Conservation (phyloP, 1,284 basidiomycete species). For the Crucibulum parvulum region DNA sequence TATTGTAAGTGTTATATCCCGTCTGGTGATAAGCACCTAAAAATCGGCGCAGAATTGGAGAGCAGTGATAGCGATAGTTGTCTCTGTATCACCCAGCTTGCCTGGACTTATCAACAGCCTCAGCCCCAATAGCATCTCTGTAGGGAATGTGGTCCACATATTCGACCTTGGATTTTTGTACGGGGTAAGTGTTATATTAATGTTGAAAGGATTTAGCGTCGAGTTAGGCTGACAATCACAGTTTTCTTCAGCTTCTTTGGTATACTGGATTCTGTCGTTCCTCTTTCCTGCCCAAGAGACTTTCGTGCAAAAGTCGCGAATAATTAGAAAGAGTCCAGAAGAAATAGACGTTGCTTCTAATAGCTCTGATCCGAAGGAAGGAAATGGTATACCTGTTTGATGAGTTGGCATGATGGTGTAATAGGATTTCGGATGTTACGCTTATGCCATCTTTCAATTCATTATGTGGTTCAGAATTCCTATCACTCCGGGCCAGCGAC, state of each 20-base stretch:
- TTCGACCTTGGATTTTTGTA: slow-evolving; percentile 77
- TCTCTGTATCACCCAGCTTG: slow-evolving; percentile 68
- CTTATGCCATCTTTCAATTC: too few species aligned
- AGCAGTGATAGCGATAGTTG: slow-evolving; percentile 66
- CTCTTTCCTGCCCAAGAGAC: slow-evolving; percentile 67
- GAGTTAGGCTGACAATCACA: slow-evolving; percentile 3
- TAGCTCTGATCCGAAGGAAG: too few species aligned
- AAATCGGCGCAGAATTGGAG: slow-evolving; percentile 67
- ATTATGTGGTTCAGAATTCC: too few species aligned
- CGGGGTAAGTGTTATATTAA: slow-evolving; percentile 52
- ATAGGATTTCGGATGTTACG: too few species aligned
- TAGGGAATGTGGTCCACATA: slow-evolving; percentile 59
- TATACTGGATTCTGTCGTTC: slow-evolving; percentile 60
- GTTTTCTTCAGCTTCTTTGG: slow-evolving; percentile 36
- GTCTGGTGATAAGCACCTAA: slow-evolving; percentile 1
- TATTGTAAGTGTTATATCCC: slow-evolving; percentile 50
- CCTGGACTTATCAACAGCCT: slow-evolving; percentile 76
- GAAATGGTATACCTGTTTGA: too few species aligned
- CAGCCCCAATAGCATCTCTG: slow-evolving; percentile 54
- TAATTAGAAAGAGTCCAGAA: too few species aligned
- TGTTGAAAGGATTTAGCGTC: neutral
- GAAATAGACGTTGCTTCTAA: too few species aligned
- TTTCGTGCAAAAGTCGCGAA: slow-evolving; percentile 38
- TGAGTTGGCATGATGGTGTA: too few species aligned
- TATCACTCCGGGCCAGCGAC: too few species aligned